Conservation (phyloP, 176 grass and related monocot species). For the Areca catechu region DNA sequence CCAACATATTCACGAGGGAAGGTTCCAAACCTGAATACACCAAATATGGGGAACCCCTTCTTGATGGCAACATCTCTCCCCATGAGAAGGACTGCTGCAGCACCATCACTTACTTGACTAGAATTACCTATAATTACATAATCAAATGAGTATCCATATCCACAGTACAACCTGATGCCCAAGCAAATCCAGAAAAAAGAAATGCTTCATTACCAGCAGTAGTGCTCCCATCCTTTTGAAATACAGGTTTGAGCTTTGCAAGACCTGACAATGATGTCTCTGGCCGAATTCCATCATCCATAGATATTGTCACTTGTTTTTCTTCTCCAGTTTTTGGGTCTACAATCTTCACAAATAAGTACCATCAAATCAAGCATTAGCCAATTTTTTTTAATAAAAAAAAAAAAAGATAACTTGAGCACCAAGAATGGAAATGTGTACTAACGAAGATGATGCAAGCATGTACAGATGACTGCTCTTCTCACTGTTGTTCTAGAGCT, state of each 20-base stretch:
- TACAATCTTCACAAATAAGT: constrained; percentile 40
- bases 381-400: too few species aligned
- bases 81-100: constrained; percentile 98
- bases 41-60: constrained; percentile 80
- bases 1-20: too few species aligned
- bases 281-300: constrained; percentile 92
- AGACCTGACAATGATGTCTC: constrained; percentile 54
- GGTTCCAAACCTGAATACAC: constrained; percentile 74
- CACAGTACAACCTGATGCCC: neutral
- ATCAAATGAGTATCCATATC: neutral
- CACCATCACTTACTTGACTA: constrained; percentile 98
- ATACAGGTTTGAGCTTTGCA: constrained; percentile 81
- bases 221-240: constrained; percentile 84
- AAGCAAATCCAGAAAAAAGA: neutral
- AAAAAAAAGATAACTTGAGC: too few species aligned
- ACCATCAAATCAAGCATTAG: too few species aligned
- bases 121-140: constrained; percentile 60
- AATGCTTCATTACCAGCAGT: constrained; percentile 63
- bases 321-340: constrained; percentile 94
- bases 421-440: too few species aligned
- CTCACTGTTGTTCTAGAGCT: too few species aligned
- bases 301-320: constrained; percentile 71
- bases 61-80: constrained; percentile 73
- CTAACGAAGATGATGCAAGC: too few species aligned
- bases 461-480: too few species aligned